Conservation (phyloP, 2,329 filamentous ascomycete species). For the Leptographium lundbergii region DNA sequence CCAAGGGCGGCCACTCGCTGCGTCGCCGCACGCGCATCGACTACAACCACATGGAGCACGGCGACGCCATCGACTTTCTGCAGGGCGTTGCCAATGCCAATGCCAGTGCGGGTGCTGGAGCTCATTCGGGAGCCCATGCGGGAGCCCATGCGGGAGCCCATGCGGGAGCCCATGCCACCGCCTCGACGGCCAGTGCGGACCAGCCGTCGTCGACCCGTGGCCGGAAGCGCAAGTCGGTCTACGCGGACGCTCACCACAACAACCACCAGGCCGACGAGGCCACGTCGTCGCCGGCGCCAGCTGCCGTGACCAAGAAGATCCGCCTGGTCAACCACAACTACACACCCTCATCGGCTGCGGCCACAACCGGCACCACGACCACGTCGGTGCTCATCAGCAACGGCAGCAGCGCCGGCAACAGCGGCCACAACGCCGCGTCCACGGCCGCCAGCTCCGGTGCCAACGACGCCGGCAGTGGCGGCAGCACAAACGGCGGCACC, state of each 20-base stretch:
- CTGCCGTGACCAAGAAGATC: conserved; percentile 19
- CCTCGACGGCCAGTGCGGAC: not conserved
- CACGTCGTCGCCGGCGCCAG: conserved; percentile 12
- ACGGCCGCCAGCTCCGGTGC: not conserved
- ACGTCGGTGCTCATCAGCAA: not conserved
- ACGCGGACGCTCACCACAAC: not conserved
- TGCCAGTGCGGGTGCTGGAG: conserved; percentile 1
- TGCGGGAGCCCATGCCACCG: conserved; percentile 5
- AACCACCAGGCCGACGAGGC: conserved; percentile 20
- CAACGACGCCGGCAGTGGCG: not conserved
- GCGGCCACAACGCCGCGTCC: not conserved
- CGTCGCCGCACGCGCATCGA: conserved; percentile 44
- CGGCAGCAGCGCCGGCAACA: not conserved
- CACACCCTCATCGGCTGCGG: not conserved
- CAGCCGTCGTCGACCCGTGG: conserved; percentile 15
- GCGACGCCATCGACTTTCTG: conserved; percentile 19
- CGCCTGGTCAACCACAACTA: conserved; percentile 16
- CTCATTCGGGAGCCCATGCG: conserved; percentile 5
- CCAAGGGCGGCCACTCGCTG: conserved; percentile 46
- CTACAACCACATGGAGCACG: conserved; percentile 42
- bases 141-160: not conserved
- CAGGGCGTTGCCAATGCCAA: conserved; percentile 13
- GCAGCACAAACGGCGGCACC: not conserved
- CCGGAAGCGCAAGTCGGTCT: conserved; percentile 16
- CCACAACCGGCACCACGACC: not conserved